Evolutionary conservation across 768 basidiomycete genomes (phyloP), one percentile per base, ranked within the genome.

Genomic region (Boletus pseudo-olivaceus): DNA sequence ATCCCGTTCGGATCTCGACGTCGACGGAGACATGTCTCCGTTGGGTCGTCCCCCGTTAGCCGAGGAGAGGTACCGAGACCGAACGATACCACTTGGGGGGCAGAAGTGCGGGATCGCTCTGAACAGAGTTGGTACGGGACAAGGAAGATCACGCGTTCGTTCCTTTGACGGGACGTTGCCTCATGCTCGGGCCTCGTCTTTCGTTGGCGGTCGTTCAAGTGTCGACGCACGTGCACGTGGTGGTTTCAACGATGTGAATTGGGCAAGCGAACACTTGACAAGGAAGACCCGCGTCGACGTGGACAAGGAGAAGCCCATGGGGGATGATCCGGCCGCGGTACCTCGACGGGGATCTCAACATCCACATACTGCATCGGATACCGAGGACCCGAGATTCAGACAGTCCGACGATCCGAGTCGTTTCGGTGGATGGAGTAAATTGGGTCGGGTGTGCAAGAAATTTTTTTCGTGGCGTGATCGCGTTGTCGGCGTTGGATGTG

Each of bases 301-400:
- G 27, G 47, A 41, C 33, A 23, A 46, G 9, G 44, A 47, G 23
- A 52, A 42, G 54, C 17, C 43, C 1, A 7, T 9, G 19, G 43
- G 4, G n/a, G 35, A 53, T 54, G 63, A 56, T 64, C 67, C 64
- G 58, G 38, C 60, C 59, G 57, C 11, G 15, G 43, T 47, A 38
- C n/a, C 27, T 57, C 52, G 47, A 26, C 48, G 10, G 27, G 27
- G 11, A 15, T 14, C 12, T n/a, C 59, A 27, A n/a, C 23, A 9
- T 30, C 49, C 0, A 20, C 10, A 15, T 19, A 19, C 23, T 7
- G 17, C 20, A 29, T 19, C 53, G 34, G 35, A 44, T 27, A 14
- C 17, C 17, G 41, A 37, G 23, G 40, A 19, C 37, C 33, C 50
- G 23, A 19, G 5, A n/a, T 8, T 7, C 17, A 26, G 11, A 7